Percentiles rank a stretch among this genome's conserved stretches.
These are phyloP conservation scores for Hypsizygus marmoreus DNA, from an alignment of 768 basidiomycete species.

Conservation along the genomic window DNA sequence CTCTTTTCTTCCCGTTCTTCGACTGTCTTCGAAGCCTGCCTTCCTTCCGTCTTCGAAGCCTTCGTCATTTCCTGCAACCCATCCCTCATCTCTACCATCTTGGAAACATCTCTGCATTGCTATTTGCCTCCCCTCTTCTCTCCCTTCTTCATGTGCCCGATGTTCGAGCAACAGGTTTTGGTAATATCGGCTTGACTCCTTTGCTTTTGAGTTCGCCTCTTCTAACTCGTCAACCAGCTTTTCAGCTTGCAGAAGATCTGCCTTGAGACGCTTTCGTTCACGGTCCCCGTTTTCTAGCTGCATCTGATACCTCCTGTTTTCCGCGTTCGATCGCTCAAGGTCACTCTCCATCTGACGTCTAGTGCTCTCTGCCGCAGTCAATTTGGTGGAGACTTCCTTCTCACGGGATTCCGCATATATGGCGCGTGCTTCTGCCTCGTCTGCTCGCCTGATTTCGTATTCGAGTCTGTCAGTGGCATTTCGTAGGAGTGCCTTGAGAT, in stretches of 20 bases:
- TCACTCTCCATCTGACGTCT: constrained; percentile 37
- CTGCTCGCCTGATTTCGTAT: constrained; percentile 56
- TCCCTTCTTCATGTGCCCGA: constrained; percentile 43
- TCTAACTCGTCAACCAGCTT: constrained; percentile 42
- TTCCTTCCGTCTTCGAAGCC: constrained; percentile 44
- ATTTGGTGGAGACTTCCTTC: constrained; percentile 39
- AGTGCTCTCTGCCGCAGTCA: constrained; percentile 42
- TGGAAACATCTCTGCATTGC: constrained; percentile 47
- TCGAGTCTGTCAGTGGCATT: constrained; percentile 56
- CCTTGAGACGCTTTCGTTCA: constrained; percentile 36
- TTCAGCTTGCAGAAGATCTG: constrained; percentile 37
- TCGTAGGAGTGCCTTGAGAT: constrained; percentile 54
- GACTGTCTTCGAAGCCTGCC: constrained; percentile 43
- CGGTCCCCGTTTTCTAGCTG: constrained; percentile 49
- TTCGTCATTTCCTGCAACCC: constrained; percentile 41
- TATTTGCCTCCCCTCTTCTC: constrained; percentile 42
- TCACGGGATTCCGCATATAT: constrained; percentile 52
- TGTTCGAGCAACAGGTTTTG: constrained; percentile 45
- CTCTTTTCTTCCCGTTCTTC: constrained; percentile 36
- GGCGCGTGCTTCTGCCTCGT: constrained; percentile 51
- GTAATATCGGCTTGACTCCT: constrained; percentile 44
- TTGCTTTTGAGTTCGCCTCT: constrained; percentile 41
- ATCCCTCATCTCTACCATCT: constrained; percentile 45
- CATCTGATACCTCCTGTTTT: constrained; percentile 47
- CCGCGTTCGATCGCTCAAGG: constrained; percentile 30